Base-by-base conservation (phyloP, 2,329 filamentous ascomycete species). In the Neopestalotiopsis clavispora region DNA sequence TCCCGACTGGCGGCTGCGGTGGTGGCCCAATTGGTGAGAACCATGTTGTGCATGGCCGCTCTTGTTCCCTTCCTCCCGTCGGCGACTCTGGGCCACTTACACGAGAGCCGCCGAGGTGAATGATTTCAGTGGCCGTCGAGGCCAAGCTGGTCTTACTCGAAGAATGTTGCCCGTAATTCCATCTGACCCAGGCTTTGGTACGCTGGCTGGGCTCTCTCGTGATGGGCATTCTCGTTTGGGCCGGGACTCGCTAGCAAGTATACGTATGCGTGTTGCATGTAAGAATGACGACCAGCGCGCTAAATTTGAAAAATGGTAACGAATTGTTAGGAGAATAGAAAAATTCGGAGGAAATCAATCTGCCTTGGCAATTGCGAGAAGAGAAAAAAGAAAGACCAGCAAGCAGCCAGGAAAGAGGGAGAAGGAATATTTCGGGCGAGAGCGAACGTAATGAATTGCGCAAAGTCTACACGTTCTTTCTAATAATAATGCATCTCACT, bases 51-150 rank as follows among this genome's bases (percentile, higher is more conserved):
- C n/a, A 23, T 23, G 57, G 58, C 17, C 59, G 58, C 17, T 62
- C 58, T 7, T 14, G 30, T 23, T 63, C 66, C 23, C 61, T 38
- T 5, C 34, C 58, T 14, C 66, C 5, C 12, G 52, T n/a, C 12
- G 67, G 49, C 34, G 45, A 52, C 60, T 68, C 67, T 58, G 67
- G 61, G 34, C 60, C 56, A 10, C 56, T 45, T 28, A 69, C 42
- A n/a, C 68, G 65, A 13, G 60, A 65, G 56, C 68, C 68, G 45
- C 68, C 68, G 38, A 69, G 45, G 38, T 69, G 68, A 17, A 69
- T 66, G 61, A 69, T 69, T 30, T 69, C 68, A 10, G 65, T 38
- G 1, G 66, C 60, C 30, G 65, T 61, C 49, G 42, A 42, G 6
- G 52, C 59, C 49, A 49, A 6, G 23, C 52, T 34, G 23, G 40